Evolutionary conservation across 495 filamentous ascomycete genomes (phyloP), one percentile per base, ranked within the genome.

Genomic region (Penicillium fimorum): DNA sequence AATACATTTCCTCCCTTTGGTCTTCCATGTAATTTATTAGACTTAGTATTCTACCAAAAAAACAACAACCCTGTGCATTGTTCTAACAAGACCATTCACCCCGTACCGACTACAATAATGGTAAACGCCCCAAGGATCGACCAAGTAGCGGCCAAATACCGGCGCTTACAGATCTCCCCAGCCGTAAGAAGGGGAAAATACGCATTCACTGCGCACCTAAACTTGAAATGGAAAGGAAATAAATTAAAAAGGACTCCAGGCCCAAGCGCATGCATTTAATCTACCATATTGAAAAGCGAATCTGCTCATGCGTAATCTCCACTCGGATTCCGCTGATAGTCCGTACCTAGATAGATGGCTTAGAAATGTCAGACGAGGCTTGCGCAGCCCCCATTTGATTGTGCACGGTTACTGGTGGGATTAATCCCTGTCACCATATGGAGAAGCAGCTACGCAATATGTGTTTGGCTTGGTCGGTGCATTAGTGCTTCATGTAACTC

Each of bases 11-110:
- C 9, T 20, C n/a, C 45, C 45, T 10, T 17, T 47, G 45, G 9
- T 20, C 27, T 32, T 47, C 43, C 51, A 35, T 54, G 30, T 54
- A 42, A 54, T 40, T 54, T 54, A 54, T 54, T 54, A 46, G 42
- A 32, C 41, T 29, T 37, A 35, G 41, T 10, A 47, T 13, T 25
- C 42, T 44, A 27, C 22, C 13, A 37, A 44, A 45, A 32, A 45
- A 45, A 27, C n/a, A 35, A 17, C 41, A 46, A 15, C 20, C 18
- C 42, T 42, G 18, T 46, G 24, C 43, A 46, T 46, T 27, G 24
- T 45, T 46, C 24, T 13, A 46, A 46, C 43, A 29, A 29, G 13
- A n/a, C 43, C 24, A 27, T 29, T 29, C 24, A n/a, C 6, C 12
- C 15, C 22, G 7, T 8, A 17, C 5, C 13, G 5, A 37, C 35